Evolutionary conservation across 805 yeast species (phyloP), one percentile per base, ranked within the genome.

Genomic region (Sugiyamaella americana): DNA sequence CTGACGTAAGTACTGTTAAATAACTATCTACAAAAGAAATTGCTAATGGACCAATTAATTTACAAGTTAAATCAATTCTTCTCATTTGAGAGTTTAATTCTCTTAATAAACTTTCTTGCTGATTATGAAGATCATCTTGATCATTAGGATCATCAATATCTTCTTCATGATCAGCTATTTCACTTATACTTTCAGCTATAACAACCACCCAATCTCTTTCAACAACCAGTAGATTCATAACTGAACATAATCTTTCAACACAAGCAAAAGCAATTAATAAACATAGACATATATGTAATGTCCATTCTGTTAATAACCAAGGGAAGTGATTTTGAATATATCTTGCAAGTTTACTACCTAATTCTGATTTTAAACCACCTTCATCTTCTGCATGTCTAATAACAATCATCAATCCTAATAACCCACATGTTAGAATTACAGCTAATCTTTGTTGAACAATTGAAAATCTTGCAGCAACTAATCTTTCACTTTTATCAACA

Each of bases 131-230:
- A n/a, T n/a, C n/a, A n/a, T n/a, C n/a, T n/a, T n/a, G n/a, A 59
- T 29, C 34, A n/a, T n/a, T 29, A 11, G 34, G 34, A 29, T 29
- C n/a, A 11, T 29, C 13, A 35, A 26, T 11, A 20, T 40, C 43
- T 3, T 23, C 37, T 3, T 2, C 5, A 13, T 34, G 26, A 13
- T 22, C 37, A 17, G 37, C 5, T 29, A 11, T 11, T n/a, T 29
- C 34, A 6, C 18, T 18, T 10, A 42, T n/a, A 17, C 50, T 41
- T 34, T 59, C 56, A 1, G 62, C 59, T 18, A 69, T 64, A 8
- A 63, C 70, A 3, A 66, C 66, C 1, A 69, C 62, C 73, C 73
- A 69, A 51, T 69, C 73, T 30, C 72, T 56, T 36, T 67, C 69
- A 16, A 69, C 65, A 3, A 70, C 53, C n/a, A 69, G 61, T 24